These are phyloP conservation scores for Xylaria grammica DNA, from an alignment of 495 filamentous ascomycete species.

Conservation along the genomic window DNA sequence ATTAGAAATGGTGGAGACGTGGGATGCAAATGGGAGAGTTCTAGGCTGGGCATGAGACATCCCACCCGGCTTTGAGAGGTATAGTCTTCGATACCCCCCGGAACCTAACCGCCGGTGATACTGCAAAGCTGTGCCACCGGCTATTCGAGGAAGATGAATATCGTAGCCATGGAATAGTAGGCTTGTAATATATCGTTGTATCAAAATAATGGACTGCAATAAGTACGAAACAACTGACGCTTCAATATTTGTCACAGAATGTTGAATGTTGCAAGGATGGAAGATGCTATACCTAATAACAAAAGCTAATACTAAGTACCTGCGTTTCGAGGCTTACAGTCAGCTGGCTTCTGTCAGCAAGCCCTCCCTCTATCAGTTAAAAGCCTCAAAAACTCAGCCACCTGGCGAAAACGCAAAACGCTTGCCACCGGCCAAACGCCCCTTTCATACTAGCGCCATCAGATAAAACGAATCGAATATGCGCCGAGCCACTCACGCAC, in stretches of 20 bases:
- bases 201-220: too few relatives aligned
- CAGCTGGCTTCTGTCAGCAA: conserved; percentile 6
- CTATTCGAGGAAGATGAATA: too few relatives aligned
- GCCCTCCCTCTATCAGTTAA: too few relatives aligned
- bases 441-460: conserved; percentile 34
- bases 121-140: too few relatives aligned
- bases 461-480: conserved; percentile 27
- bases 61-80: too few relatives aligned
- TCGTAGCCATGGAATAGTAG: too few relatives aligned
- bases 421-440: neutral
- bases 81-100: too few relatives aligned
- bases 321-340: neutral
- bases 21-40: neutral
- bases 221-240: neutral
- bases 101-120: too few relatives aligned
- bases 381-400: conserved; percentile 1
- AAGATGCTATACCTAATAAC: neutral
- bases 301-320: too few relatives aligned
- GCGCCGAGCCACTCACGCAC: too few relatives aligned
- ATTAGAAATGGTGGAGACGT: conserved; percentile 15
- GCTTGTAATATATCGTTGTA: too few relatives aligned
- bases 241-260: conserved; percentile 9
- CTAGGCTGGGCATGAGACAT: neutral
- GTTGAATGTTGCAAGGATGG: neutral
- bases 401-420: conserved; percentile 1